A percentile compares a stretch with the other conserved stretches of the same genome.
phyloP scores from a whole-genome alignment of 495 filamentous ascomycete species.

The Podospora pseudocomata region DNA sequence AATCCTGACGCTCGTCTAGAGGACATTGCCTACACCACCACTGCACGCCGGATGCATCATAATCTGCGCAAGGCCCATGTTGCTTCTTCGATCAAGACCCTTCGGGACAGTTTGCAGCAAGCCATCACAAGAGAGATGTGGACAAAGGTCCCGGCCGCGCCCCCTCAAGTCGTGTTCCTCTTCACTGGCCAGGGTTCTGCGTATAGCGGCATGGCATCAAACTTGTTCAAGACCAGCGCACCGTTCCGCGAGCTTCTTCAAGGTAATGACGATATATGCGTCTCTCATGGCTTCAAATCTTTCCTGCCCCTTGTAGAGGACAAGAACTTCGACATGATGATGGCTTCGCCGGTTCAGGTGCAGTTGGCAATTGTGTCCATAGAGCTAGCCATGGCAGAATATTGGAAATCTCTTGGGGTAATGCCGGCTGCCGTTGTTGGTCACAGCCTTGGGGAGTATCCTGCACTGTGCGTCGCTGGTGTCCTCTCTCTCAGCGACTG shows the following conservation, averaged over 20 bases:
- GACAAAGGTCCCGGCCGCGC: constrained; percentile 53
- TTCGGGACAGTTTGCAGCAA: constrained; percentile 5
- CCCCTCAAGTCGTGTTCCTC: constrained; percentile 46
- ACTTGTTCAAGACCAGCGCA: constrained; percentile 55
- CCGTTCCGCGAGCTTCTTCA: constrained; percentile 61
- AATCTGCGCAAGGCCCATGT: constrained; percentile 45
- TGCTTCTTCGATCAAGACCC: constrained; percentile 13
- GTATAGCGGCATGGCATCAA: constrained; percentile 60
- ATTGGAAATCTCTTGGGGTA: constrained; percentile 73
- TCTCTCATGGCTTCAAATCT: constrained; percentile 61
- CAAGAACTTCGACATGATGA: constrained; percentile 46
- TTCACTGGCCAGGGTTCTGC: constrained; percentile 69
- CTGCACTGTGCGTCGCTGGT: constrained; percentile 73
- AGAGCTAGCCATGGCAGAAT: constrained; percentile 74
- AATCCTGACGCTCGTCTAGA: constrained; percentile 37
- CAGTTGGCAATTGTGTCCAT: constrained; percentile 74
- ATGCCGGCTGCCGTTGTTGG: constrained; percentile 73
- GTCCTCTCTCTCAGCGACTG: constrained; percentile 71
- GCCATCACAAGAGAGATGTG: not conserved
- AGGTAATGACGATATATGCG: constrained; percentile 59
- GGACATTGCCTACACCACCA: constrained; percentile 67
- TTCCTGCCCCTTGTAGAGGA: constrained; percentile 60
- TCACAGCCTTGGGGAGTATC: constrained; percentile 82
- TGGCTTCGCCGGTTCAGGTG: constrained; percentile 64
- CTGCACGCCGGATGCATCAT: constrained; percentile 67